Percentiles rank a stretch among this genome's conserved stretches.
Evolutionary conservation across 805 yeast genomes (phyloP).

Genomic region (Suhomyces kilbournensis): DNA sequence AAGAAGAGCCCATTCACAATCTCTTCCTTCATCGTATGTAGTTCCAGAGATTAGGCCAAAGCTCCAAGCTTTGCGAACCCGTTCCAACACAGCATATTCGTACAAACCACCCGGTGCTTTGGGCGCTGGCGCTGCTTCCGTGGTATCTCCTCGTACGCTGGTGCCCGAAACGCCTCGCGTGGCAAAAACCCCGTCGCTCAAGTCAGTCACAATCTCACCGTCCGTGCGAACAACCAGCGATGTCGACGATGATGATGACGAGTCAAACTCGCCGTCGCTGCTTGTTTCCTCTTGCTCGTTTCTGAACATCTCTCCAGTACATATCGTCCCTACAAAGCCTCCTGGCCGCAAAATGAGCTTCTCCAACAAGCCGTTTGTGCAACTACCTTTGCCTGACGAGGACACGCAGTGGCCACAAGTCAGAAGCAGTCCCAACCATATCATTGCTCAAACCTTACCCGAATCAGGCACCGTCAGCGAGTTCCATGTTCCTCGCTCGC

Average conservation of each 20-base stretch:
- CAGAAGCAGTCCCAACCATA: slow-evolving; percentile 4
- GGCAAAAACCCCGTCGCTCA: slow-evolving; percentile 33
- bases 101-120: slow-evolving; percentile 15
- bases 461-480: slow-evolving; percentile 7
- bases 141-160: slow-evolving; percentile 7
- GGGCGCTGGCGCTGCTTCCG: slow-evolving; percentile 10
- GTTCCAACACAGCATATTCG: slow-evolving; percentile 23
- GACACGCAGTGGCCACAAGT: slow-evolving; percentile 6
- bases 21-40: slow-evolving; percentile 22
- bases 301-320: background rate
- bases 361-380: slow-evolving; percentile 4
- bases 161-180: slow-evolving; percentile 14
- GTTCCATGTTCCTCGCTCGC: slow-evolving; percentile 1
- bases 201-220: slow-evolving; percentile 39
- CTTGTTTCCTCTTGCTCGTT: slow-evolving; percentile 7
- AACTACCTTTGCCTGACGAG: background rate
- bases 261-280: slow-evolving; percentile 18
- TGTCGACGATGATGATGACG: slow-evolving; percentile 7
- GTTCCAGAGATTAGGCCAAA: slow-evolving; percentile 2
- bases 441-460: background rate
- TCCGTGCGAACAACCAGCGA: slow-evolving; percentile 17
- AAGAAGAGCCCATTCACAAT: slow-evolving; percentile 31
- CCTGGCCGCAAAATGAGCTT: slow-evolving; percentile 15
- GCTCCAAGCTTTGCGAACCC: slow-evolving; percentile 8
- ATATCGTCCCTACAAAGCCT: background rate